Base-by-base conservation (phyloP, 148 eudicot species). In the Polygonum aviculare region DNA sequence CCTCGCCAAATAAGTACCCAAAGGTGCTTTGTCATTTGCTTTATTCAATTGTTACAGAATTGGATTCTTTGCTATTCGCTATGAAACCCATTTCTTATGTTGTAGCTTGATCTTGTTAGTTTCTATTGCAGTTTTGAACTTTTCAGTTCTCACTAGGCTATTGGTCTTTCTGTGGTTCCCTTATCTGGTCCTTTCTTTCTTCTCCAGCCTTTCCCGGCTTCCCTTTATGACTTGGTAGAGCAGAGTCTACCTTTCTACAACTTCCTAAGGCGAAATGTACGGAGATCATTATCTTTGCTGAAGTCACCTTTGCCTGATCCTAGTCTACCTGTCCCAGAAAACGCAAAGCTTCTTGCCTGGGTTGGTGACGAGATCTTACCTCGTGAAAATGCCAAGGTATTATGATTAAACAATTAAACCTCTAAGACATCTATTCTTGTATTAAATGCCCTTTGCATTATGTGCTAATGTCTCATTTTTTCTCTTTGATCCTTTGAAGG, bases 321-420 rank as follows among this genome's bases (percentile, higher is more conserved):
- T 51, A 75, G 51, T 85, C 93, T 95, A 82, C 99, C 97, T 63
- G 94, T 92, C 79, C 89, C 94, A 73, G 94, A 85, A 47, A 95
- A 95, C 75, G 90, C 86, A 80, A 92, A 92, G 84, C 80, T 95
- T 74, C 94, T 92, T 84, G 89, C 84, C 33, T 95, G 97, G 99
- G 96, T 95, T 85, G 97, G 96, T 82, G 91, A 92, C 81, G 91
- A 89, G 83, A 87, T 95, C 74, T 48, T 95, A 76, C 91, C 97
- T 55, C 99, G 97, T 83, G 91, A 90, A 60, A 89, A 89, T 85
- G 99, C 99, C 76, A 93, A 92, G 97, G 99, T 95, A 88, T 51
- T 52, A 16, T 72, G 38, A 22, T 72, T 45, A 72, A 72, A 9
- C 18, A 16, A 72, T 19, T 16, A 48, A 41, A 48, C 2, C 7